Evolutionary conservation across 495 filamentous ascomycete genomes (phyloP).

Genomic region (Daldinia concentrica): DNA sequence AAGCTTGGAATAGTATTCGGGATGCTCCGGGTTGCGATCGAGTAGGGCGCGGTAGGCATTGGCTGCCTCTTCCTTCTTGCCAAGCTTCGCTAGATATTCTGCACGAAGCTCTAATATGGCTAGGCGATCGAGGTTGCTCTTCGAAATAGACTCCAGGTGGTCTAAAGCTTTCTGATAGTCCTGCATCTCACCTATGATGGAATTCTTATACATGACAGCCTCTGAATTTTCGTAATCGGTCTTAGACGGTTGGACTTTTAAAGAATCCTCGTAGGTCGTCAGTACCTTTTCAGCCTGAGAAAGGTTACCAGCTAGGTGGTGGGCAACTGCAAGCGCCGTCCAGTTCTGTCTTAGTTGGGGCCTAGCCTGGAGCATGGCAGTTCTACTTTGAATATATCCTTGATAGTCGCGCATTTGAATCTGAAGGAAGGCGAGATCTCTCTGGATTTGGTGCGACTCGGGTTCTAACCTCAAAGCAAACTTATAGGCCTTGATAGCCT

Average conservation of each 20-base stretch:
- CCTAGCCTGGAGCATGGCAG: constrained; percentile 81
- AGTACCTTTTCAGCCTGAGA: constrained; percentile 89
- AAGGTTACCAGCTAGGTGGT: constrained; percentile 87
- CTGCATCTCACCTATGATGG: constrained; percentile 87
- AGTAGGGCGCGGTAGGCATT: constrained; percentile 82
- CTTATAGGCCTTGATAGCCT: constrained; percentile 98
- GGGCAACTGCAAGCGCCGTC: constrained; percentile 92
- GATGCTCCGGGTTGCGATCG: constrained; percentile 87
- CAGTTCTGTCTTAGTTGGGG: constrained; percentile 88
- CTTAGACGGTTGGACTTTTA: constrained; percentile 78
- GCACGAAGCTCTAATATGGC: constrained; percentile 91
- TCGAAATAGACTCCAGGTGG: constrained; percentile 79
- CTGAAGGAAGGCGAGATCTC: constrained; percentile 91
- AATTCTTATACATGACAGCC: constrained; percentile 94
- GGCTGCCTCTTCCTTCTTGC: constrained; percentile 79
- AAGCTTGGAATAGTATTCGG: constrained; percentile 84
- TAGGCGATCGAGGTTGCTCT: constrained; percentile 82
- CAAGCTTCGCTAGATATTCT: constrained; percentile 82
- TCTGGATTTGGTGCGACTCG: constrained; percentile 90
- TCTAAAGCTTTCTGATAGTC: constrained; percentile 83
- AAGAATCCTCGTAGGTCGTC: constrained; percentile 88
- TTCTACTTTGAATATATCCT: constrained; percentile 89
- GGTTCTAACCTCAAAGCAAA: constrained; percentile 92
- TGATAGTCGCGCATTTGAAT: constrained; percentile 96
- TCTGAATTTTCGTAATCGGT: constrained; percentile 93